These are phyloP conservation scores for Megacollybia platyphylla DNA, from an alignment of 1,284 basidiomycete species.

Conservation along the genomic window DNA sequence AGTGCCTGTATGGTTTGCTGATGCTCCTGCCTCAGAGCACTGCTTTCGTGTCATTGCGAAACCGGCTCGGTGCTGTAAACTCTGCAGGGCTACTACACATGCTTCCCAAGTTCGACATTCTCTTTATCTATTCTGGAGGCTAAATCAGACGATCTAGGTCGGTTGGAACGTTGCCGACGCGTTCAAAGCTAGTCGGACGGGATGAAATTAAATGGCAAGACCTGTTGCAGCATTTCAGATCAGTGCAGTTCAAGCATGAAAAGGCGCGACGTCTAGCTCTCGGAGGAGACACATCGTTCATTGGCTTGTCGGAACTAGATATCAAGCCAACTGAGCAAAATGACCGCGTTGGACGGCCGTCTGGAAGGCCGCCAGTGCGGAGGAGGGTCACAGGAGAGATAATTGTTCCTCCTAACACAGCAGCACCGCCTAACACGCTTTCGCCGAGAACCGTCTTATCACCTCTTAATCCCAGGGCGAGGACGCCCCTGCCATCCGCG, in stretches of 20 bases:
- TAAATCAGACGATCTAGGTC: slow-evolving; percentile 9
- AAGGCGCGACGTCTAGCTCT: slow-evolving; percentile 66
- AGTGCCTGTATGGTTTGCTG: slow-evolving; percentile 92
- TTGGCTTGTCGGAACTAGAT: slow-evolving; percentile 30
- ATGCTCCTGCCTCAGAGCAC: slow-evolving; percentile 97
- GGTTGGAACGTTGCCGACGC: slow-evolving; percentile 25
- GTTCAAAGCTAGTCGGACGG: slow-evolving; percentile 60
- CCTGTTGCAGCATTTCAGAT: slow-evolving; percentile 75
- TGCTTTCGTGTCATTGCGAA: slow-evolving; percentile 91
- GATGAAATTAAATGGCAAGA: slow-evolving; percentile 95
- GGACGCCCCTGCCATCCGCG: slow-evolving; percentile 13
- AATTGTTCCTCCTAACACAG: slow-evolving; percentile 14
- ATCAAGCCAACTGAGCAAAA: slow-evolving; percentile 15
- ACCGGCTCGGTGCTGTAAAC: slow-evolving; percentile 90
- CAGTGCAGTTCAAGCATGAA: slow-evolving; percentile 77
- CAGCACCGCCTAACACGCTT: slow-evolving; percentile 12
- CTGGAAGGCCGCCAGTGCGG: slow-evolving; percentile 32
- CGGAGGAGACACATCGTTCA: slow-evolving; percentile 34
- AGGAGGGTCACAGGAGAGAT: slow-evolving; percentile 41
- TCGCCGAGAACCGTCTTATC: slow-evolving; percentile 33
- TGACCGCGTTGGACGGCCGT: slow-evolving; percentile 14
- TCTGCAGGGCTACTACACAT: slow-evolving; percentile 89
- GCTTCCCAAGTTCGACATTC: slow-evolving; percentile 55
- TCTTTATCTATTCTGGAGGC: background rate
- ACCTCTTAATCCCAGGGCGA: slow-evolving; percentile 59